Evolutionary conservation across 257 asterid genomes (phyloP).

Genomic region (Lycium barbarum): DNA sequence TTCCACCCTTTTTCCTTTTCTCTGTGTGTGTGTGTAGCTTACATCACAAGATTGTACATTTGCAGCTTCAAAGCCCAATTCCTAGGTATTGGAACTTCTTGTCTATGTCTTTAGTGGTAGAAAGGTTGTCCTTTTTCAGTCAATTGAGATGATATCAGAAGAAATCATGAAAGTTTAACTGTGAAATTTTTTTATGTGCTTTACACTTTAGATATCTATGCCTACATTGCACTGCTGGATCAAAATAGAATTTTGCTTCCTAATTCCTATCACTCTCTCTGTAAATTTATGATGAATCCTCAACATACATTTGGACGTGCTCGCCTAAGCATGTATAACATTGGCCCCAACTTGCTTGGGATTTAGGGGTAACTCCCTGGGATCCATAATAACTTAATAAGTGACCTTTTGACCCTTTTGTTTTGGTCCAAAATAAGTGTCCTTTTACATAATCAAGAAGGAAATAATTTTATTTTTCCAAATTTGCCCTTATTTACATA

Average conservation of each 20-base stretch:
- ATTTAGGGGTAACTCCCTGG: background rate
- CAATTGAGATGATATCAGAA: background rate
- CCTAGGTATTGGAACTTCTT: background rate
- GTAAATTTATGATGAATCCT: background rate
- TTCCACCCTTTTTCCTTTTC: background rate
- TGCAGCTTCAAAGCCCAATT: constrained; percentile 4
- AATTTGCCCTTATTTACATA: too few relatives aligned
- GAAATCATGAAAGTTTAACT: background rate
- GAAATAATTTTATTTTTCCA: too few relatives aligned
- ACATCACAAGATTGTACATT: constrained; percentile 8
- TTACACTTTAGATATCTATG: background rate
- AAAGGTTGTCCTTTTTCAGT: background rate
- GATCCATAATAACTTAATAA: too few relatives aligned
- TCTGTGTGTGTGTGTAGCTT: background rate
- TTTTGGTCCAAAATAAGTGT: too few relatives aligned
- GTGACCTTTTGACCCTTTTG: too few relatives aligned
- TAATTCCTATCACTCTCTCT: background rate
- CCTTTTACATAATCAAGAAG: too few relatives aligned
- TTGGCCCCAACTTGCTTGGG: background rate
- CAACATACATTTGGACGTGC: background rate
- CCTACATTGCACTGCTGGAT: background rate
- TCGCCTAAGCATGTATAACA: background rate
- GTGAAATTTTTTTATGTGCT: background rate
- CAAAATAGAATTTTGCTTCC: background rate
- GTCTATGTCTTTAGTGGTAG: background rate